Evolutionary conservation across 2,329 filamentous ascomycete genomes (phyloP), one percentile per base, ranked within the genome.

Genomic region (Aulographum hederae): DNA sequence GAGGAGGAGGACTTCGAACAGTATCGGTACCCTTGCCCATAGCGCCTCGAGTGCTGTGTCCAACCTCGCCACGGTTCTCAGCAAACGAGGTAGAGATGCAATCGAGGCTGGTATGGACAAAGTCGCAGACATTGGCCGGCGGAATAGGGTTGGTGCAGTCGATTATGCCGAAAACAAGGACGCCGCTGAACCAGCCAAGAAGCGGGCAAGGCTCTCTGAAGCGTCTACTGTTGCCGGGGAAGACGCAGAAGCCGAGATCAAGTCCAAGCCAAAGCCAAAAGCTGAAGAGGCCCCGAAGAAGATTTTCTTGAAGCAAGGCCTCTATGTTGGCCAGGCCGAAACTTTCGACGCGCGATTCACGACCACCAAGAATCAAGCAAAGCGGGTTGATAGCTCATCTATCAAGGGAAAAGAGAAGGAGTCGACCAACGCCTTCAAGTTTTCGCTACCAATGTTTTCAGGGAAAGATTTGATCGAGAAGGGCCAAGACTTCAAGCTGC

Each of bases 311-410:
- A 62, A 65, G 32, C 79, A 84, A 49, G 89, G 86, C 6, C 62
- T 95, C 11, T 95, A 91, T 46, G 75, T 81, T 1, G 89, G 89
- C 18, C 86, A 94, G 50, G 63, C 73, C 18, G 55, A 54, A 4
- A 10, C 10, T 14, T 16, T 8, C 10, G 15, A 11, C 10, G 11
- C 27, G 27, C 46, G 53, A 14, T 25, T 25, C 25, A 53, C 63
- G 33, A 47, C 57, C 10, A 26, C 26, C 8, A 16, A 8, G 8
- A 14, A 27, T 27, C 13, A 25, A 21, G 27, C 27, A 31, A 14
- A 23, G 14, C 13, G 21, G 18, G 10, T 20, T 27, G 18, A 12
- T 14, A 25, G 29, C 27, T 13, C 28, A 30, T 19, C 32, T 25
- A 16, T 28, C 30, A 13, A 32, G 27, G 14, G 34, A 31, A 13